Conservation (phyloP, 345 rosid genomes). For the Gossypium longicalyx region DNA sequence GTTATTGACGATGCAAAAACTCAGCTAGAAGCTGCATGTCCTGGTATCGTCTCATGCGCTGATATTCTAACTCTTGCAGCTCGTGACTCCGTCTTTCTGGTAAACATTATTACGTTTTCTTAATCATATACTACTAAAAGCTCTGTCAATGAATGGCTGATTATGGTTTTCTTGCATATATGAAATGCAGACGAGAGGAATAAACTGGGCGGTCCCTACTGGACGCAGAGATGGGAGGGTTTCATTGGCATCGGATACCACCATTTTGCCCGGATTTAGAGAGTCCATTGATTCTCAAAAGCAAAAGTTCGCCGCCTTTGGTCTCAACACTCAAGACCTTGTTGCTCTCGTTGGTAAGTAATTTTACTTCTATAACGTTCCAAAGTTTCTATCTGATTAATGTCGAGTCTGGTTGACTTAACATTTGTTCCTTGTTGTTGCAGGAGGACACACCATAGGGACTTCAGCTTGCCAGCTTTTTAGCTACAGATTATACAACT, state of each 20-base stretch:
- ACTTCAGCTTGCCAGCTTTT: slow-evolving; percentile 43
- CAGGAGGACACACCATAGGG: slow-evolving; percentile 68
- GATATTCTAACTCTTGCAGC: slow-evolving; percentile 55
- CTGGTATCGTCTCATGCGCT: slow-evolving; percentile 53
- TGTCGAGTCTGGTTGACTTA: neutral
- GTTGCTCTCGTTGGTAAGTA: slow-evolving; percentile 48
- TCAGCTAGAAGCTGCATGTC: slow-evolving; percentile 40
- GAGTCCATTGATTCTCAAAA: slow-evolving; percentile 23
- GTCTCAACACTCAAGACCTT: slow-evolving; percentile 40
- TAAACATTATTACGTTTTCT: slow-evolving; percentile 11
- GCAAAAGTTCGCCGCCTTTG: slow-evolving; percentile 16
- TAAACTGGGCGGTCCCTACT: slow-evolving; percentile 43
- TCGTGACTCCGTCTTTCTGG: slow-evolving; percentile 54
- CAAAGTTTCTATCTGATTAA: neutral
- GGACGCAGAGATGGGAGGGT: slow-evolving; percentile 57
- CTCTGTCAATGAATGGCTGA: neutral
- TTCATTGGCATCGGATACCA: slow-evolving; percentile 40
- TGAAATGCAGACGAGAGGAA: slow-evolving; percentile 28
- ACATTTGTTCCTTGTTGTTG: neutral
- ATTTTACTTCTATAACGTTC: neutral
- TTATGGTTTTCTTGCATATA: neutral
- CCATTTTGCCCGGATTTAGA: slow-evolving; percentile 36
- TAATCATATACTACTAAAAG: neutral
- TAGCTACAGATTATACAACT: slow-evolving; percentile 44
- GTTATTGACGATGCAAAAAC: slow-evolving; percentile 57